Percentiles rank a stretch among this genome's conserved stretches.
Conservation (phyloP, 805 yeast species). For the Metschnikowia santaceciliae region DNA sequence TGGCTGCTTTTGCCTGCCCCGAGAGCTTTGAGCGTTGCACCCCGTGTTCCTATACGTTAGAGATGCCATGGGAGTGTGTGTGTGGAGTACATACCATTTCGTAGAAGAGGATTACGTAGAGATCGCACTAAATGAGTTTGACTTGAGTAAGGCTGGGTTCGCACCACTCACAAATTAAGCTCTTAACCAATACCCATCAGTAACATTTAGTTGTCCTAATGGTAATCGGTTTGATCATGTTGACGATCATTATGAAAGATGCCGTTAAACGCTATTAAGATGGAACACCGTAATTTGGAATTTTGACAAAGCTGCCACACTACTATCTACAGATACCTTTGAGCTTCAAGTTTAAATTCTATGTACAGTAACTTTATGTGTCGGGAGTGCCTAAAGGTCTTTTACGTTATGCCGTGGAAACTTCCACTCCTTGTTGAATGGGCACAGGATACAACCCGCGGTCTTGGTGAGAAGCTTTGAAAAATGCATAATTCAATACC, state of each 20-base stretch:
- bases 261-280: too few relatives aligned
- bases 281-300: too few relatives aligned
- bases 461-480: constrained; percentile 53
- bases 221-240: too few relatives aligned
- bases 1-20: constrained; percentile 50
- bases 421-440: constrained; percentile 1
- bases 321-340: too few relatives aligned
- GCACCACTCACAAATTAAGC: not conserved
- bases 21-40: constrained; percentile 57
- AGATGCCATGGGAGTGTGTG: not conserved
- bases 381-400: too few relatives aligned
- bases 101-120: not conserved
- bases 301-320: too few relatives aligned
- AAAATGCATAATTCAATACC: constrained; percentile 88
- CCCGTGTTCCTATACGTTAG: constrained; percentile 54
- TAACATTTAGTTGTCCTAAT: not conserved
- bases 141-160: not conserved
- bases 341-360: not conserved
- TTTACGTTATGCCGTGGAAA: not conserved
- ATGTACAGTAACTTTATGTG: not conserved
- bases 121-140: not conserved
- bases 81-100: constrained; percentile 8
- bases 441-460: constrained; percentile 42
- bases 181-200: not conserved
- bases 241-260: too few relatives aligned